Evolutionary conservation across 176 grass and related monocot genomes (phyloP).

Genomic region (Rhynchospora tenuis): DNA sequence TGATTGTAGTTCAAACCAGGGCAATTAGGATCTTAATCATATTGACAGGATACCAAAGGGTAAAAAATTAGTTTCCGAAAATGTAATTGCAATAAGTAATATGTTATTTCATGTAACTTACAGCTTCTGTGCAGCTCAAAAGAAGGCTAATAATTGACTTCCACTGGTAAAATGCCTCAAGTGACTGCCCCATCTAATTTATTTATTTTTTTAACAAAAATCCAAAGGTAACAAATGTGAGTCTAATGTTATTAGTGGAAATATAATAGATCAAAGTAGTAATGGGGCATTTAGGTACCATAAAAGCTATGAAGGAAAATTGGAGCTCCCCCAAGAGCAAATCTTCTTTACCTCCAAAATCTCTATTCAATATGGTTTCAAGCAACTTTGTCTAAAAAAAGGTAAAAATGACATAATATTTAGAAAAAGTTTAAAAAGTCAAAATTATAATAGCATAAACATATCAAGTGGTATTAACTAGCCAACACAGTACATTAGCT

Average conservation of each 20-base stretch:
- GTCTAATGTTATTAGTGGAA: background rate
- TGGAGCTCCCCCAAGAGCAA: conserved; percentile 76
- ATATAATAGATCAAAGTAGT: background rate
- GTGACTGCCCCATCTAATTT: conserved; percentile 75
- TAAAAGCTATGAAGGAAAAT: conserved; percentile 85
- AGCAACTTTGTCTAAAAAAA: conserved; percentile 60
- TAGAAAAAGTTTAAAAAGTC: background rate
- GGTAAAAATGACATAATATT: background rate
- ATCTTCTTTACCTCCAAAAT: conserved; percentile 66
- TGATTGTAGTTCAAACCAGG: too few relatives aligned
- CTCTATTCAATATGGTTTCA: conserved; percentile 55
- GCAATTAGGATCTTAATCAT: background rate
- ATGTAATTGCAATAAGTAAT: background rate
- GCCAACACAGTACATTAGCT: background rate
- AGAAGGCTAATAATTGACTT: conserved; percentile 82
- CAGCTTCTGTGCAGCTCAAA: conserved; percentile 75
- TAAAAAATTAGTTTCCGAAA: background rate
- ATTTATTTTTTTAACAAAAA: conserved; percentile 11
- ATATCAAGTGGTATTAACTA: background rate
- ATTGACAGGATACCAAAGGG: background rate
- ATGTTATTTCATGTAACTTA: conserved; percentile 32
- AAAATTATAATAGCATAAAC: conserved; percentile 24
- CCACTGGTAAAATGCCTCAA: conserved; percentile 89
- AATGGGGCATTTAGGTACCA: conserved; percentile 38
- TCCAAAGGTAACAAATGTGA: background rate